Evolutionary conservation across 441 rosid genomes (phyloP), one percentile per base, ranked within the genome.

Genomic region (Jatropha multifida): DNA sequence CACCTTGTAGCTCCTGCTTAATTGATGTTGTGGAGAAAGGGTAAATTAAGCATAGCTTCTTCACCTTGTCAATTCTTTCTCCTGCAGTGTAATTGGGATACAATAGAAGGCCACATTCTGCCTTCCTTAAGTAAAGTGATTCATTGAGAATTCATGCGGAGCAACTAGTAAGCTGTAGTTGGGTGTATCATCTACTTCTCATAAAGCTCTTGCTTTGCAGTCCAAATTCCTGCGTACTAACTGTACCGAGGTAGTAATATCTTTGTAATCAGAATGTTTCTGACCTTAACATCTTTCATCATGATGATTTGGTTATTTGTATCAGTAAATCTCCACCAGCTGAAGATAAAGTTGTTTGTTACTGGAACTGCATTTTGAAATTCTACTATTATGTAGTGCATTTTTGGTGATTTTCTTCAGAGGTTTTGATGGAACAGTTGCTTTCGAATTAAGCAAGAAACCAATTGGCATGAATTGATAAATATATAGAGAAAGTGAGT

Each of bases 41-140:
- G 79, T 76, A 84, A 80, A 68, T 70, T 41, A 55, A 52, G 74
- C 74, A 64, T 20, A 18, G 72, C 68, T 69, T 76, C 63, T 76
- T 78, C 56, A 70, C 69, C 52, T 38, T n/a, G 48, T 75, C 55
- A 71, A 56, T 17, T 61, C 69, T 72, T 72, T 65, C 7, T 73
- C 14, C 20, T 69, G 18, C 63, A 23, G 32, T 74, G 63, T 77
- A 67, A 68, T 69, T 51, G 78, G 40, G 60, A 73, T 62, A 48
- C 17, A 46, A 56, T 60, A 61, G 66, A 76, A 76, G 78, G 15
- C 55, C 23, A 27, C n/a, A 18, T 17, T 37, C 7, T 48, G 46
- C 12, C 56, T 72, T 61, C 27, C 26, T 51, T 42, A 32, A 48
- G 61, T 37, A 58, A 23, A 56, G 62, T 49, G 48, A 66, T 72